A percentile compares a stretch with the other conserved stretches of the same genome.
phyloP scores from a whole-genome alignment of 805 yeast genomes.

The Metschnikowia cubensis region DNA sequence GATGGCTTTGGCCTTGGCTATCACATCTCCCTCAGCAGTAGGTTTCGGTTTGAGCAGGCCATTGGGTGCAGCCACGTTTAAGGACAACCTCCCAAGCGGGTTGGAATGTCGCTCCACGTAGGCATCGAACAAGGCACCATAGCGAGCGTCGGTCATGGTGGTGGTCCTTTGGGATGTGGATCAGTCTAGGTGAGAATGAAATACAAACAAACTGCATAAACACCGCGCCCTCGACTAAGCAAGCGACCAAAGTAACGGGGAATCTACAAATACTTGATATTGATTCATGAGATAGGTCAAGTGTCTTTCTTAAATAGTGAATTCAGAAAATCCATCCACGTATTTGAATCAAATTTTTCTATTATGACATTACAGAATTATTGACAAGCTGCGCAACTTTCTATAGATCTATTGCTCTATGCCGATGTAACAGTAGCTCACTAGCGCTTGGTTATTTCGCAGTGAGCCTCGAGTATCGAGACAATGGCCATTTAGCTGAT shows the following conservation, averaged over 20 bases:
- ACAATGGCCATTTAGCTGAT: too few relatives aligned
- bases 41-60: not conserved
- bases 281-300: too few relatives aligned
- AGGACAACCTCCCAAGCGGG: slow-evolving; percentile 3
- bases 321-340: too few relatives aligned
- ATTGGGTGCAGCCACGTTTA: slow-evolving; percentile 1
- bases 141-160: slow-evolving; percentile 3
- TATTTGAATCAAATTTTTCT: too few relatives aligned
- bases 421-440: too few relatives aligned
- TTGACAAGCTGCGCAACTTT: too few relatives aligned
- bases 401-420: too few relatives aligned
- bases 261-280: too few relatives aligned
- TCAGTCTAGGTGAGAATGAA: not conserved
- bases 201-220: slow-evolving; percentile 6
- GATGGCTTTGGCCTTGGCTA: slow-evolving; percentile 1
- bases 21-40: not conserved
- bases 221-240: slow-evolving; percentile 1
- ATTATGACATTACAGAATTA: too few relatives aligned
- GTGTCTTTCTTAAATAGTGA: too few relatives aligned
- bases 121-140: slow-evolving; percentile 3
- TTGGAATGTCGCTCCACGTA: slow-evolving; percentile 4
- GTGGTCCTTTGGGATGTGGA: not conserved
- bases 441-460: too few relatives aligned
- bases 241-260: not conserved
- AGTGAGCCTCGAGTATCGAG: too few relatives aligned